phyloP scores from a whole-genome alignment of 1,284 basidiomycete species.

The Apiotrichum domesticum region DNA sequence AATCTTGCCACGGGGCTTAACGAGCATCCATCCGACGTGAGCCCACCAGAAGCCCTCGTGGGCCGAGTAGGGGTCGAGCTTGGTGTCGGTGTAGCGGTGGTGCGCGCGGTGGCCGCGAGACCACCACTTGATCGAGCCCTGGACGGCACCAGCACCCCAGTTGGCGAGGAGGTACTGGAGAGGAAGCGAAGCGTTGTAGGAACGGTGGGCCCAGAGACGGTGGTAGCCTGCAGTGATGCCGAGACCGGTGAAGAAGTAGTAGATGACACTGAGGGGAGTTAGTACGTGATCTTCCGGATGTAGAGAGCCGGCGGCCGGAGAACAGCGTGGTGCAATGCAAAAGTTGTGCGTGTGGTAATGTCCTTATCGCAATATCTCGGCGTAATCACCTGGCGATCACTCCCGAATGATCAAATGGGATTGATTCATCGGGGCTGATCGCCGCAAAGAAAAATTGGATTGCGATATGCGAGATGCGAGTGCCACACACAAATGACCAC shows the following conservation, averaged over 20 bases:
- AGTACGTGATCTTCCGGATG: not conserved
- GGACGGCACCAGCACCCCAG: constrained; percentile 75
- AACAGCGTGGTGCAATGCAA: not conserved
- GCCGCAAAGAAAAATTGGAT: no score
- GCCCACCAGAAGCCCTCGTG: constrained; percentile 69
- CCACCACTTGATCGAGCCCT: constrained; percentile 94
- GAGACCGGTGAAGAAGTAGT: constrained; percentile 80
- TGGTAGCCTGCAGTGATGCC: constrained; percentile 72
- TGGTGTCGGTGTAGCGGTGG: constrained; percentile 91
- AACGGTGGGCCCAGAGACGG: constrained; percentile 84
- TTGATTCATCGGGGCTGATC: no score
- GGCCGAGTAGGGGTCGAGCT: constrained; percentile 88
- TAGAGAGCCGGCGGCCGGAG: not conserved
- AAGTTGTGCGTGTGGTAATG: not conserved
- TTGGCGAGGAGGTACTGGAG: constrained; percentile 72
- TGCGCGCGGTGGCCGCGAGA: constrained; percentile 87
- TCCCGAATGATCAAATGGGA: no score
- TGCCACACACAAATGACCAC: no score
- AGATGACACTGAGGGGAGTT: constrained; percentile 51
- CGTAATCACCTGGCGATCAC: not conserved
- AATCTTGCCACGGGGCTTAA: constrained; percentile 80
- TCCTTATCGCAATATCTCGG: no score
- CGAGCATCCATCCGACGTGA: constrained; percentile 87
- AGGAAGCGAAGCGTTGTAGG: constrained; percentile 78
- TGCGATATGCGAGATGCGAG: no score